A percentile compares a stretch with the other conserved stretches of the same genome.
phyloP scores from a whole-genome alignment of 352 stramenopile genomes.

The Phytophthora multivora region DNA sequence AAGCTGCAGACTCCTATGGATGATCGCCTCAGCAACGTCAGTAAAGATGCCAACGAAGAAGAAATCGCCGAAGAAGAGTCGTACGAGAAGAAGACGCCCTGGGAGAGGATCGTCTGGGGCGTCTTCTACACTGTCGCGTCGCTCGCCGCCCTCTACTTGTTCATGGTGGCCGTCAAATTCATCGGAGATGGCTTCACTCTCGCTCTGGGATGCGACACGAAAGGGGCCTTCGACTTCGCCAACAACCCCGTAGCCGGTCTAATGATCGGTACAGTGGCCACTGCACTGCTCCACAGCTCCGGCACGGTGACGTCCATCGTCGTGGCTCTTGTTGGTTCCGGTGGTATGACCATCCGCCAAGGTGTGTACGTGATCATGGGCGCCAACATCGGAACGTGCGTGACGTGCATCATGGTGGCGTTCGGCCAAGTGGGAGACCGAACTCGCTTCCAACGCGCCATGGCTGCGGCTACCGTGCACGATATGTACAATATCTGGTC shows the following conservation, averaged over 20 bases:
- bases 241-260: constrained; percentile 72
- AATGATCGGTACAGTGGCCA: constrained; percentile 72
- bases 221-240: constrained; percentile 60
- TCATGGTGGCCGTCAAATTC: constrained; percentile 75
- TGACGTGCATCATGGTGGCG: constrained; percentile 91
- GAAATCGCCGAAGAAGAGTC: constrained; percentile 13
- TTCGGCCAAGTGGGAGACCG: constrained; percentile 82
- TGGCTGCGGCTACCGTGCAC: constrained; percentile 52
- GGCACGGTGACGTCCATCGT: constrained; percentile 75
- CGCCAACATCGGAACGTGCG: constrained; percentile 86
- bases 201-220: constrained; percentile 52
- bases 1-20: constrained; percentile 19
- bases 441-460: constrained; percentile 59
- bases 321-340: constrained; percentile 59
- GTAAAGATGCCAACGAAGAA: constrained; percentile 13
- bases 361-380: constrained; percentile 91
- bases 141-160: constrained; percentile 69
- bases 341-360: constrained; percentile 67
- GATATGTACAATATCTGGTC: constrained; percentile 90
- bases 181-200: constrained; percentile 72
- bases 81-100: constrained; percentile 14
- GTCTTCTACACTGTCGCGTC: constrained; percentile 23
- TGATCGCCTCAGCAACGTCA: constrained; percentile 14
- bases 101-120: constrained; percentile 30
- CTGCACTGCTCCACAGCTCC: constrained; percentile 70